Conservation (phyloP, 2,329 filamentous ascomycete genomes). For the Sporothrix dimorphospora region DNA sequence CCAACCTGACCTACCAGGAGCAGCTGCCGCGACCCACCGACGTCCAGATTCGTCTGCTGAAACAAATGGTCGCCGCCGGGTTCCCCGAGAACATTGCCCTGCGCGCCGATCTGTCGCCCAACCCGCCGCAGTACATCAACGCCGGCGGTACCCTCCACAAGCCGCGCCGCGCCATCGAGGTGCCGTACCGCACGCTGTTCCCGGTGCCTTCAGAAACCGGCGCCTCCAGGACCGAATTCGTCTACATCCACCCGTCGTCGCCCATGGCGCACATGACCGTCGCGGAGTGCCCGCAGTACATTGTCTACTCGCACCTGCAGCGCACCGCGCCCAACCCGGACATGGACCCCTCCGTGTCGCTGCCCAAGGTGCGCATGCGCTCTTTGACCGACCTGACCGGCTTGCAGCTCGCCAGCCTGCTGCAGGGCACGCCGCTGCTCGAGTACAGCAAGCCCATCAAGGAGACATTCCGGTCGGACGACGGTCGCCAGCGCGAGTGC, state of each 20-base stretch:
- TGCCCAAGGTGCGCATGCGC: slow-evolving; percentile 83
- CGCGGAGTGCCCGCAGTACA: slow-evolving; percentile 80
- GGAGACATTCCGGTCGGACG: slow-evolving; percentile 61
- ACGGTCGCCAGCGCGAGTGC: slow-evolving; percentile 64
- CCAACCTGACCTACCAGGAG: slow-evolving; percentile 58
- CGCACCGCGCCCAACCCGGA: slow-evolving; percentile 50
- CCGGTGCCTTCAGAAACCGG: slow-evolving; percentile 56
- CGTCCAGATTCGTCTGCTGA: slow-evolving; percentile 76
- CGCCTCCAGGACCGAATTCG: slow-evolving; percentile 62
- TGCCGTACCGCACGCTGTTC: slow-evolving; percentile 86
- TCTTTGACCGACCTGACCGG: slow-evolving; percentile 79
- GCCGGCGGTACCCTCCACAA: slow-evolving; percentile 45
- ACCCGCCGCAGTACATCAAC: slow-evolving; percentile 65
- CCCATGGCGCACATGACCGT: slow-evolving; percentile 70
- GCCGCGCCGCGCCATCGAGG: slow-evolving; percentile 84
- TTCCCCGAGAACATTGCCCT: slow-evolving; percentile 96
- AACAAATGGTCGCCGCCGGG: slow-evolving; percentile 87
- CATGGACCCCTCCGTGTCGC: slow-evolving; percentile 39
- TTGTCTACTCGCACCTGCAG: slow-evolving; percentile 87
- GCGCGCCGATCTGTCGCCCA: slow-evolving; percentile 81
- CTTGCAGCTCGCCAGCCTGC: slow-evolving; percentile 74
- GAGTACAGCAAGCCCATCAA: slow-evolving; percentile 90
- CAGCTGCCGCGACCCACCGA: slow-evolving; percentile 62
- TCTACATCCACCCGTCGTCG: slow-evolving; percentile 87
- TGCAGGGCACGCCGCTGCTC: slow-evolving; percentile 82